Conservation (phyloP, 768 basidiomycete genomes). For the Amanita subjunquillea region DNA sequence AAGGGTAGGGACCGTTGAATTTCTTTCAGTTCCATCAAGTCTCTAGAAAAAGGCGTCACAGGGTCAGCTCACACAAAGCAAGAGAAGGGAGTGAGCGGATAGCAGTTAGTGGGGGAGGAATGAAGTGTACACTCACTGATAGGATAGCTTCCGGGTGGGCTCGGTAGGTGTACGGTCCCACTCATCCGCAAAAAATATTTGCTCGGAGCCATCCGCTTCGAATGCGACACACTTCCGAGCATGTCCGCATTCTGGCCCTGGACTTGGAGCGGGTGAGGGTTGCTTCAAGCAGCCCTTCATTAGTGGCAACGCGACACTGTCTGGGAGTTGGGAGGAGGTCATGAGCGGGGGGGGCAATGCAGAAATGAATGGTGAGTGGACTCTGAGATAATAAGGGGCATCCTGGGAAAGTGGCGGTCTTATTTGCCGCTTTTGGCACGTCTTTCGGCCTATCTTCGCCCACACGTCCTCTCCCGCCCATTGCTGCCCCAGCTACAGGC, state of each 20-base stretch:
- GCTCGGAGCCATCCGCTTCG: conserved; percentile 39
- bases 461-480: not conserved
- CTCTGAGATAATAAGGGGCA: not conserved
- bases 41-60: conserved; percentile 23
- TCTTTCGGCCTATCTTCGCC: not conserved
- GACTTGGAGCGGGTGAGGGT: conserved; percentile 14
- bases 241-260: conserved; percentile 6
- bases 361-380: not conserved
- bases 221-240: conserved; percentile 54
- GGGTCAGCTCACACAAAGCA: not conserved
- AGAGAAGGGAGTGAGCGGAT: not conserved
- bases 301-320: no score
- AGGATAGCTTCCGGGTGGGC: conserved; percentile 49
- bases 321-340: no score
- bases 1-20: conserved; percentile 55
- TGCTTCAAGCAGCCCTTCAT: conserved; percentile 32
- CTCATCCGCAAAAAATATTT: conserved; percentile 60
- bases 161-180: conserved; percentile 74
- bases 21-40: conserved; percentile 59
- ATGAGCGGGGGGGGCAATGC: not conserved
- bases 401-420: not conserved
- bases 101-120: conserved; percentile 1
- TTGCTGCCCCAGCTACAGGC: not conserved
- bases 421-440: not conserved
- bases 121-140: conserved; percentile 42